Conservation (phyloP, 2,329 filamentous ascomycete genomes). For the Curvularia sp. region DNA sequence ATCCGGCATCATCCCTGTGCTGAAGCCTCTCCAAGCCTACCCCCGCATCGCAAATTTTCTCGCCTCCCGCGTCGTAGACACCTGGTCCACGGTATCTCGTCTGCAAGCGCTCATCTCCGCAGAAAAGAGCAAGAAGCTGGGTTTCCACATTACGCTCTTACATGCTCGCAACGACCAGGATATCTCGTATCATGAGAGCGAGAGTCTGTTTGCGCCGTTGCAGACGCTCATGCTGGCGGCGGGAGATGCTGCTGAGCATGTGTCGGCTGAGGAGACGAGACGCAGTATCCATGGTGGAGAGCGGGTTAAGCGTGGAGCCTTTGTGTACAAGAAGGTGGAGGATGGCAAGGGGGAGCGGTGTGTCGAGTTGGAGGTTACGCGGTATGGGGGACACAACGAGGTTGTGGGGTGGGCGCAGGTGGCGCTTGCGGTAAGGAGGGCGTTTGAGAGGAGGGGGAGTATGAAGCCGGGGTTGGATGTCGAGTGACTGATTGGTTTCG, state of each 20-base stretch:
- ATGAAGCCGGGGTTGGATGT: constrained; percentile 38
- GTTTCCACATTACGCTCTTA: constrained; percentile 65
- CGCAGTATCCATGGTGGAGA: constrained; percentile 43
- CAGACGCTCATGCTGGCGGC: constrained; percentile 41
- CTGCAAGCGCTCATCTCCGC: constrained; percentile 60
- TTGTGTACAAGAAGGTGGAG: constrained; percentile 46
- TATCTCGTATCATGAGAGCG: constrained; percentile 76
- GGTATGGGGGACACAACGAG: constrained; percentile 67
- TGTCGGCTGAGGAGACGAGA: constrained; percentile 34
- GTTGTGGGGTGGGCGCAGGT: constrained; percentile 72
- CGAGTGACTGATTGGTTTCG: constrained; percentile 23
- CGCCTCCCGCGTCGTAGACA: constrained; percentile 72
- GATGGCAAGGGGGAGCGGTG: constrained; percentile 36
- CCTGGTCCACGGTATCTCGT: constrained; percentile 76
- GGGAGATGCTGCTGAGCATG: constrained; percentile 19
- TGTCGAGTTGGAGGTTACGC: constrained; percentile 54
- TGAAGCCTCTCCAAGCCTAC: constrained; percentile 75
- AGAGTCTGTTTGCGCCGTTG: constrained; percentile 38
- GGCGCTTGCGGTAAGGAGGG: constrained; percentile 68
- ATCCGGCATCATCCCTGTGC: constrained; percentile 76
- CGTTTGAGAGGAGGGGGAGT: constrained; percentile 62
- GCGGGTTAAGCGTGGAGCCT: constrained; percentile 46
- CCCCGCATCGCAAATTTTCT: constrained; percentile 70
- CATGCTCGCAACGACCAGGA: constrained; percentile 84
- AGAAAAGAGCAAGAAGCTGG: neutral